A percentile compares a stretch with the other conserved stretches of the same genome.
phyloP scores from a whole-genome alignment of 1,284 basidiomycete species.

The Austropuccinia psidii region DNA sequence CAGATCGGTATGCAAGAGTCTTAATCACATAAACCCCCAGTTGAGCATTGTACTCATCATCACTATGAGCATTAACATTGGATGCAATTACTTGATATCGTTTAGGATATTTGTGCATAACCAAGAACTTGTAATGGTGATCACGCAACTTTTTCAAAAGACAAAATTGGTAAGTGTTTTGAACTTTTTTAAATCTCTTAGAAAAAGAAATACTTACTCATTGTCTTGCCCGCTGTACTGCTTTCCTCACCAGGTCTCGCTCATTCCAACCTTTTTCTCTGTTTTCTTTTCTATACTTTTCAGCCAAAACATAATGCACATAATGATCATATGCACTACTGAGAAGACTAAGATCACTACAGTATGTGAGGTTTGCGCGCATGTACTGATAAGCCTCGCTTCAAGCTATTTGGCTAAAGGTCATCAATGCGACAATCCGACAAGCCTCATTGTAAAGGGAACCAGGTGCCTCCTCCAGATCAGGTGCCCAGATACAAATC shows the following conservation, averaged over 20 bases:
- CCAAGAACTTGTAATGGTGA: background rate
- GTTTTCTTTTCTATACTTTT: background rate
- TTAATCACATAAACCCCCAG: background rate
- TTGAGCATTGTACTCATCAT: background rate
- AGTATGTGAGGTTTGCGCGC: background rate
- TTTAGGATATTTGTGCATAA: background rate
- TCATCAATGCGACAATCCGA: background rate
- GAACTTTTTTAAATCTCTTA: background rate
- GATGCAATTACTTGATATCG: background rate
- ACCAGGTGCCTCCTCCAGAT: background rate
- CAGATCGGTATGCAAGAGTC: background rate
- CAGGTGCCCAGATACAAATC: slow-evolving; percentile 15
- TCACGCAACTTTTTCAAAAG: background rate
- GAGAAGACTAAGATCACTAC: background rate
- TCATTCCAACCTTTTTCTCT: slow-evolving; percentile 4
- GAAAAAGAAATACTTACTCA: background rate
- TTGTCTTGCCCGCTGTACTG: background rate
- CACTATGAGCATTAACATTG: background rate
- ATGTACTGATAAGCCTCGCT: background rate
- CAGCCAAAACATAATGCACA: slow-evolving; percentile 6
- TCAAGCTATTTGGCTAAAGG: background rate
- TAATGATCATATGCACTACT: slow-evolving; percentile 22
- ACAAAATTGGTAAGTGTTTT: background rate
- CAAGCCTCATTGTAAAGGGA: slow-evolving; percentile 16
- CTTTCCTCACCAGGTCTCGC: too few relatives aligned